phyloP scores from a whole-genome alignment of 2,329 filamentous ascomycete species.

The Fusarium sp. region DNA sequence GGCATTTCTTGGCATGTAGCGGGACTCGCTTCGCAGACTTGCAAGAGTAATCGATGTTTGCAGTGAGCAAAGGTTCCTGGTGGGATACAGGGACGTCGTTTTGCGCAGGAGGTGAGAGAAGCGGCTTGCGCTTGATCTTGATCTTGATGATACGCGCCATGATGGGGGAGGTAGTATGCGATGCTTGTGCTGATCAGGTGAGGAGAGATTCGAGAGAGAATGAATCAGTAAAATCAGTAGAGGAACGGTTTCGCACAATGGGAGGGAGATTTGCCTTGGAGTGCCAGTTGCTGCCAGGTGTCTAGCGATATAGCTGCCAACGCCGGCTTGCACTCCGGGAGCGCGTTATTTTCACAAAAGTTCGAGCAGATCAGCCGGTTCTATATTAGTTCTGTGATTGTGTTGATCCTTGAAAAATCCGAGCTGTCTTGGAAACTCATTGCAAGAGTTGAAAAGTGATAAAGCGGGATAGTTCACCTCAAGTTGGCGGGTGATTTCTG shows the following conservation, averaged over 20 bases:
- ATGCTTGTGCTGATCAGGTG: not conserved
- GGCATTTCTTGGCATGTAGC: slow-evolving; percentile 1
- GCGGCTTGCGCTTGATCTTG: not conserved
- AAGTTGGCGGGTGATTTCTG: too few species aligned
- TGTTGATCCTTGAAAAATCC: not conserved
- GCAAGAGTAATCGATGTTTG: fast-evolving
- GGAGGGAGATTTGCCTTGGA: too few species aligned
- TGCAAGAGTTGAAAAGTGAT: not conserved
- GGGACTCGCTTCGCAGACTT: not conserved
- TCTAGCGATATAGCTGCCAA: not conserved
- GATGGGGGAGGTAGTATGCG: not conserved
- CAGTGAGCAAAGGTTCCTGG: too few species aligned
- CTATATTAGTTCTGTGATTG: not conserved
- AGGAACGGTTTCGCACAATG: fast-evolving
- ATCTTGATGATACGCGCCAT: slow-evolving; percentile 3
- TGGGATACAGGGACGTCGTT: too few species aligned
- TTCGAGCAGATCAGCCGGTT: not conserved
- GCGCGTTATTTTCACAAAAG: not conserved
- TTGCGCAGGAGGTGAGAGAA: not conserved
- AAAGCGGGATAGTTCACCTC: not conserved
- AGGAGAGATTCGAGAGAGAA: too few species aligned
- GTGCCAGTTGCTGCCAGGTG: not conserved
- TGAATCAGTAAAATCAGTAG: fast-evolving
- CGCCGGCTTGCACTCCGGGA: not conserved
- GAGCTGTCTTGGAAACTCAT: not conserved